A percentile compares a stretch with the other conserved stretches of the same genome.
These are phyloP conservation scores for Scleroderma bovista DNA, from an alignment of 768 basidiomycete genomes.

Conservation along the genomic window DNA sequence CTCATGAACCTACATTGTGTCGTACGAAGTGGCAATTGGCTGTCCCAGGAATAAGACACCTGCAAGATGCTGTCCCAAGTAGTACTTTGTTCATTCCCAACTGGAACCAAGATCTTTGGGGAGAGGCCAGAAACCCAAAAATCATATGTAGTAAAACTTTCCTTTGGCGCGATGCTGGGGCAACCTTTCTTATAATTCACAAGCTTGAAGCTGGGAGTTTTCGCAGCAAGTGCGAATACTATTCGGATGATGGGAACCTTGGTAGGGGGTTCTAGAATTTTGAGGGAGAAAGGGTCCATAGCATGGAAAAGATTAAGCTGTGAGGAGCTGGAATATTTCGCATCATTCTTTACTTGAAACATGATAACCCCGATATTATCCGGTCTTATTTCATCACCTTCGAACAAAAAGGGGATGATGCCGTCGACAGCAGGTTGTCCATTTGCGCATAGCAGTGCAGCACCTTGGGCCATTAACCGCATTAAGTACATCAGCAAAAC, in stretches of 20 bases:
- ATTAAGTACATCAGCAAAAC: too few relatives aligned
- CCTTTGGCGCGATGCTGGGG: too few relatives aligned
- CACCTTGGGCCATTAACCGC: slow-evolving; percentile 19
- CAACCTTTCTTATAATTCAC: too few relatives aligned
- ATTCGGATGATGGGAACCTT: too few relatives aligned
- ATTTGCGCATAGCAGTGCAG: slow-evolving; percentile 23
- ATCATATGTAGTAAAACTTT: slow-evolving; percentile 6
- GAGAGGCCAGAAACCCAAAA: slow-evolving; percentile 16
- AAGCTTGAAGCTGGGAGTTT: too few relatives aligned
- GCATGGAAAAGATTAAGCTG: too few relatives aligned
- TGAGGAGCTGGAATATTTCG: slow-evolving; percentile 14
- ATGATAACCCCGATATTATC: slow-evolving; percentile 21
- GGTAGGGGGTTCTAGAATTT: too few relatives aligned
- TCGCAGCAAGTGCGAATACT: too few relatives aligned
- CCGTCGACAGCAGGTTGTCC: slow-evolving; percentile 19
- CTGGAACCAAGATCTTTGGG: slow-evolving; percentile 1
- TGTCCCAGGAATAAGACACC: neutral
- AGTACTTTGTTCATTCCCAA: neutral
- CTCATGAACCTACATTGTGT: too few relatives aligned
- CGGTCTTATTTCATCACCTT: neutral
- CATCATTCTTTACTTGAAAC: slow-evolving; percentile 21
- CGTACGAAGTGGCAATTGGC: neutral
- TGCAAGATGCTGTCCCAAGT: neutral
- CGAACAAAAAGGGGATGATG: slow-evolving; percentile 20
- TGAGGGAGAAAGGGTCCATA: too few relatives aligned